Evolutionary conservation across 2,329 filamentous ascomycete species (phyloP), one percentile per base, ranked within the genome.

Genomic region (Alternaria tenuissima): DNA sequence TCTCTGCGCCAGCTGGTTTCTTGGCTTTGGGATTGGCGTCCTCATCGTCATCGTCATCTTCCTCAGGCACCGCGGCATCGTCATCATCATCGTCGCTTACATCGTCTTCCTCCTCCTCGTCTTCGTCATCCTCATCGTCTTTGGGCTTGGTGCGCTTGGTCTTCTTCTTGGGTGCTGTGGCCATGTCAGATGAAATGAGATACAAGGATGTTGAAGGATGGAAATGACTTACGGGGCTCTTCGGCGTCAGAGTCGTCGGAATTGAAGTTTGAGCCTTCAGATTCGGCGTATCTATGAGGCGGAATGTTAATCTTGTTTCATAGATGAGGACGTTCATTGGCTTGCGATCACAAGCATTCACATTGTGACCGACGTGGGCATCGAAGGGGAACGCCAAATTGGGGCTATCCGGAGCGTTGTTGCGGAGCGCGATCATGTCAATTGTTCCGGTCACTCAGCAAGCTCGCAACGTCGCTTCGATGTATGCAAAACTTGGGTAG

Each of bases 21-120:
- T 82, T 72, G 55, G 79, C 64, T 62, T 71, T 66, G 38, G 69
- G 67, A 39, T 72, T 80, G 51, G 78, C 75, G 20, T 75, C 67
- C 44, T 78, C 71, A 7, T 73, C 68, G 8, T 71, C 72, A 8
- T 75, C 68, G 32, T 78, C 71, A 11, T 74, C 68, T 22, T 76
- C 75, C 5, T 74, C 70, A 26, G 54, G 48, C n/a, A 38, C 58
- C 14, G 53, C 53, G 11, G 38, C 59, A 9, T 58, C 55, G 11
- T 58, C 59, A 2, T 61, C 59, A 4, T 61, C 59, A 8, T 60
- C 48, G 12, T 48, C 60, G 39, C 42, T 55, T 43, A 56, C 48
- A 26, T 62, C 63, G 24, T 77, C 74, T 20, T 74, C 66, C 48
- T 78, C 69, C 4, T 74, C 68, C 8, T 72, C 72, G 8, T 73